Evolutionary conservation across 441 rosid species (phyloP).

Genomic region (Erodium chrysanthum): DNA sequence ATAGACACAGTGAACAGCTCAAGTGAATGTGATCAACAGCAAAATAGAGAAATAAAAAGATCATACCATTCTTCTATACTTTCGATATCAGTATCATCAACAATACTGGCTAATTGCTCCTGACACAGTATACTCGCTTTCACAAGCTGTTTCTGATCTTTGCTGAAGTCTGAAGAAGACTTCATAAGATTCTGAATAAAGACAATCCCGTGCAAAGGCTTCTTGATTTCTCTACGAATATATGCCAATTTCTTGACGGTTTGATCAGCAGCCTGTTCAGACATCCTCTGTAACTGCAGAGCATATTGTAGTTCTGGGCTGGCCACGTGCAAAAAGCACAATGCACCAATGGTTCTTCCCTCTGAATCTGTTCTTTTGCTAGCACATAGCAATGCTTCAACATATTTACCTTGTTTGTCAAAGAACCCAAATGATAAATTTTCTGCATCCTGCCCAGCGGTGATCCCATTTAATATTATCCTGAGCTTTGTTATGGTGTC

Average conservation of each 20-base stretch:
- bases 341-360: slow-evolving; percentile 52
- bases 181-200: slow-evolving; percentile 45
- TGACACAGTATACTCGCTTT: slow-evolving; percentile 41
- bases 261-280: slow-evolving; percentile 54
- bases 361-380: slow-evolving; percentile 47
- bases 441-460: slow-evolving; percentile 48
- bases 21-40: no score
- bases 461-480: slow-evolving; percentile 45
- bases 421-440: slow-evolving; percentile 59
- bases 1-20: not conserved
- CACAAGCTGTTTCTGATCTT: slow-evolving; percentile 51
- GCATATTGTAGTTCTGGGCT: slow-evolving; percentile 75
- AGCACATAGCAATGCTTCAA: slow-evolving; percentile 58
- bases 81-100: slow-evolving; percentile 50
- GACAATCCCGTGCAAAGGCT: slow-evolving; percentile 47
- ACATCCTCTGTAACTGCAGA: slow-evolving; percentile 54
- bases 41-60: not conserved
- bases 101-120: slow-evolving; percentile 55
- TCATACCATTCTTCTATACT: slow-evolving; percentile 68
- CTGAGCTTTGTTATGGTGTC: slow-evolving; percentile 59
- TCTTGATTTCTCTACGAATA: slow-evolving; percentile 45
- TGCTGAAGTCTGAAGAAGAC: slow-evolving; percentile 39
- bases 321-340: slow-evolving; percentile 65
- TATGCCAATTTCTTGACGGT: slow-evolving; percentile 52
- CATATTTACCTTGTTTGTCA: slow-evolving; percentile 43